phyloP scores from a whole-genome alignment of 2,329 filamentous ascomycete species.

The Verticillium tricorpus region DNA sequence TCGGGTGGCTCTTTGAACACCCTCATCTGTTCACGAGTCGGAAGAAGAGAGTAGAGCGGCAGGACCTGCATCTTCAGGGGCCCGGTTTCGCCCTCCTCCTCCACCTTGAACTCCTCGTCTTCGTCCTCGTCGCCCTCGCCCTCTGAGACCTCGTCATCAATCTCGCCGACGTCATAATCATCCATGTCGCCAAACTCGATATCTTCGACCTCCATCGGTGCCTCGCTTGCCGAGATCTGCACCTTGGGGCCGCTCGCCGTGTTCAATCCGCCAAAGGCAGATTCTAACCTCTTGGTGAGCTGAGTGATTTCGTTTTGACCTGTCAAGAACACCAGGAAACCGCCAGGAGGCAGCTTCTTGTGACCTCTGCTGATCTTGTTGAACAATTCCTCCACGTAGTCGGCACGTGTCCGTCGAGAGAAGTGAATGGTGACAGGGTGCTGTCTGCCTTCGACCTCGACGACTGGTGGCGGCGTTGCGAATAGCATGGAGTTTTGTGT shows the following conservation, averaged over 20 bases:
- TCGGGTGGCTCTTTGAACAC: constrained; percentile 86
- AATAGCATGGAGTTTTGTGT: constrained; percentile 81
- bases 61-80: constrained; percentile 74
- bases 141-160: constrained; percentile 52
- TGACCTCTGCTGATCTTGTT: constrained; percentile 84
- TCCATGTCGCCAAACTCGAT: constrained; percentile 72
- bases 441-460: constrained; percentile 88
- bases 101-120: constrained; percentile 65
- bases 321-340: constrained; percentile 90
- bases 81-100: constrained; percentile 56
- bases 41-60: constrained; percentile 89
- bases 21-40: constrained; percentile 83
- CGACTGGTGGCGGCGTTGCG: constrained; percentile 69
- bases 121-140: constrained; percentile 52
- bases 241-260: constrained; percentile 61
- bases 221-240: constrained; percentile 70
- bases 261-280: constrained; percentile 56
- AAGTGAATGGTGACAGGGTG: constrained; percentile 90
- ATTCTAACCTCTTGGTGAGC: constrained; percentile 74
- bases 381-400: constrained; percentile 89
- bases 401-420: constrained; percentile 71
- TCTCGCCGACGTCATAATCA: constrained; percentile 56
- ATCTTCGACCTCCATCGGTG: constrained; percentile 79
- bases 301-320: constrained; percentile 87
- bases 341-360: constrained; percentile 81